Conservation (phyloP, 495 filamentous ascomycete genomes). For the Barbatosphaeria neglecta region DNA sequence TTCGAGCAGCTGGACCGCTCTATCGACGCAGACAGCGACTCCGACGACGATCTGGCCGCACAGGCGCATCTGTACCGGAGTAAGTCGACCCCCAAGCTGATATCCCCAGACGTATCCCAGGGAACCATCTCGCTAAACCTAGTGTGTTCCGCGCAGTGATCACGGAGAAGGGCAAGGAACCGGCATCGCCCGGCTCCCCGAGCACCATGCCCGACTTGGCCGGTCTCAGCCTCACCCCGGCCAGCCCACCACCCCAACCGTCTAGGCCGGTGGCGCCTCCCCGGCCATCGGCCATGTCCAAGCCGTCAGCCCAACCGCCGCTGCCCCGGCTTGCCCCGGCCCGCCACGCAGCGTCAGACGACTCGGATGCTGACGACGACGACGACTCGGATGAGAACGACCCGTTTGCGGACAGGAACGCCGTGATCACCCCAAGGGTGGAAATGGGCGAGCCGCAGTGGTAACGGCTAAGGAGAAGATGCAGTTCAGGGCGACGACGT, state of each 20-base stretch:
- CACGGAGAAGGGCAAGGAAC: conserved; percentile 35
- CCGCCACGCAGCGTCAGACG: conserved; percentile 5
- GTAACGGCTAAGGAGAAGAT: no score
- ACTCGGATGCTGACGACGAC: conserved; percentile 33
- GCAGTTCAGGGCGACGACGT: no score
- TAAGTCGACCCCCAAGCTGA: conserved; percentile 8
- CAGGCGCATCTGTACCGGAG: conserved; percentile 44
- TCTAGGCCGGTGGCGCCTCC: conserved; percentile 29
- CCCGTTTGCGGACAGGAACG: conserved; percentile 70
- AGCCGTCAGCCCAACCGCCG: conserved; percentile 16
- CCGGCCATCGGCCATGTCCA: conserved; percentile 26
- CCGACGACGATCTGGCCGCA: conserved; percentile 55
- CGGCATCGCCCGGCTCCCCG: conserved; percentile 24
- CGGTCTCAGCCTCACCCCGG: conserved; percentile 21
- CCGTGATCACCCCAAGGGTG: conserved; percentile 46
- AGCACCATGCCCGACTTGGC: conserved; percentile 23
- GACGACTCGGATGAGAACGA: conserved; percentile 59
- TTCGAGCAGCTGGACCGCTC: conserved; percentile 93
- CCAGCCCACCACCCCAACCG: conserved; percentile 17
- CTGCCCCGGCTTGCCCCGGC: conserved; percentile 18
- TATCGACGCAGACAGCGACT: conserved; percentile 93
- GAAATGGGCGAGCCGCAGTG: conserved; percentile 46
- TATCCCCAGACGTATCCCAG: not conserved
- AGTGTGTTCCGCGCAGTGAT: conserved; percentile 36
- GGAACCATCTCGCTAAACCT: no score